A percentile compares a stretch with the other conserved stretches of the same genome.
phyloP scores from a whole-genome alignment of 768 basidiomycete species.

The Ephemerocybe angulata region DNA sequence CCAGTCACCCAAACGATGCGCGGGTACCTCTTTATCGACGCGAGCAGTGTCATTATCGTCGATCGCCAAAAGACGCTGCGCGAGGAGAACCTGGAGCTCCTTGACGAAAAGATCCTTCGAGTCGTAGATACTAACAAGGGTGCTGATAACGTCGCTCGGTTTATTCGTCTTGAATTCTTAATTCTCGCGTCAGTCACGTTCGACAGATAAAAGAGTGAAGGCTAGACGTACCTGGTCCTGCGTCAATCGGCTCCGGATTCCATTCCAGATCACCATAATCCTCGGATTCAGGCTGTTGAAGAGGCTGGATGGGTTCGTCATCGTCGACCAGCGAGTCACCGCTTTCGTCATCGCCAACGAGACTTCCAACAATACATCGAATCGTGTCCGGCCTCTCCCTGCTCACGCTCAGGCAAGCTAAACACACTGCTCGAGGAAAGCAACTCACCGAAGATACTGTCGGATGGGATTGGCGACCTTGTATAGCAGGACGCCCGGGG shows the following conservation, averaged over 20 bases:
- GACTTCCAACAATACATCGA: constrained; percentile 84
- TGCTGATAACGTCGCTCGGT: constrained; percentile 91
- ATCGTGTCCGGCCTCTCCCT: constrained; percentile 92
- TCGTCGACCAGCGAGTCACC: constrained; percentile 82
- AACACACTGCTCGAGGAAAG: not conserved
- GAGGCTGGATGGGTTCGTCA: constrained; percentile 72
- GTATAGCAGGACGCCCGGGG: constrained; percentile 87
- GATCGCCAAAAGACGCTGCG: constrained; percentile 78
- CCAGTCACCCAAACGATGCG: not conserved
- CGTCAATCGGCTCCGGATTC: constrained; percentile 96
- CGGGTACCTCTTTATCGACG: constrained; percentile 72
- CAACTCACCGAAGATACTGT: constrained; percentile 71
- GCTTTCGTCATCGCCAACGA: constrained; percentile 82
- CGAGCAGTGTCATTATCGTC: constrained; percentile 76
- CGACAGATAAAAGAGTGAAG: constrained; percentile 2
- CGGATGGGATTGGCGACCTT: constrained; percentile 93
- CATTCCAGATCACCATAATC: constrained; percentile 90
- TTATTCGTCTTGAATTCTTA: constrained; percentile 94
- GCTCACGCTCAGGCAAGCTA: not conserved
- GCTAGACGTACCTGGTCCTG: constrained; percentile 71
- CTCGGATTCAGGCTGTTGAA: constrained; percentile 74
- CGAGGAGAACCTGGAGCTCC: constrained; percentile 89
- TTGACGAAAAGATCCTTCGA: constrained; percentile 95
- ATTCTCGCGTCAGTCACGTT: no score
- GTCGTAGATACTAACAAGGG: constrained; percentile 95